Evolutionary conservation across 2,329 filamentous ascomycete species (phyloP), one percentile per base, ranked within the genome.

Genomic region (Pyrenophora graminea): DNA sequence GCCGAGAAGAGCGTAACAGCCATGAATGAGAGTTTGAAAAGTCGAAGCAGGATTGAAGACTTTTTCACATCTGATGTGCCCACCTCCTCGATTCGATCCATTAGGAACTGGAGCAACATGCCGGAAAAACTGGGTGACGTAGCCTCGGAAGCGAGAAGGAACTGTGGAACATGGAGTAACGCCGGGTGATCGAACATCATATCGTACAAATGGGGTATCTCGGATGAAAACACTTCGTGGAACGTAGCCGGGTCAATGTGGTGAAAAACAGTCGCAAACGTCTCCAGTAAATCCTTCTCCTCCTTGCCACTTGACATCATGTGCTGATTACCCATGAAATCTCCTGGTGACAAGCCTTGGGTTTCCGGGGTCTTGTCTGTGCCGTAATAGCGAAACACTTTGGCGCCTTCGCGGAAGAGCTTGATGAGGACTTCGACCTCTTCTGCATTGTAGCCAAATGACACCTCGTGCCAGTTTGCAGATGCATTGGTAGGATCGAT

Each of bases 1-100:
- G 84, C 82, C 0, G 91, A 91, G 72, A 99, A 99, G 1, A 99
- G 80, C 0, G 94, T 99, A 33, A 99, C 94, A 0, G 95, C 95
- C 94, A 99, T 99, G 73, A 99, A 99, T 0, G 93, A 96, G 43
- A 99, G 77, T 75, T 99, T 99, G 78, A 97, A 99, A 44, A 99
- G 85, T 48, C 95, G 85, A 43, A 99, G 78, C 30, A 99, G 77
- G 40, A 99, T 96, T 5, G 91, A 93, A 0, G 94, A 93, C 73
- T 93, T 96, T 69, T 90, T 91, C 45, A 94, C 87, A 73, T 99
- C 91, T 6, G 89, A 86, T 0, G 91, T 94, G 18, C 94, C 94
- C 37, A 99, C 91, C 70, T 99, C 90, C 57, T 95, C 89, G 51
- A 99, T 95, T 45, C 90, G 89, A 64, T 93, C 89, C 94, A 99